Percentiles rank a stretch among this genome's conserved stretches.
Conservation (phyloP, 257 asterid species). For the Jasminum sambac region DNA sequence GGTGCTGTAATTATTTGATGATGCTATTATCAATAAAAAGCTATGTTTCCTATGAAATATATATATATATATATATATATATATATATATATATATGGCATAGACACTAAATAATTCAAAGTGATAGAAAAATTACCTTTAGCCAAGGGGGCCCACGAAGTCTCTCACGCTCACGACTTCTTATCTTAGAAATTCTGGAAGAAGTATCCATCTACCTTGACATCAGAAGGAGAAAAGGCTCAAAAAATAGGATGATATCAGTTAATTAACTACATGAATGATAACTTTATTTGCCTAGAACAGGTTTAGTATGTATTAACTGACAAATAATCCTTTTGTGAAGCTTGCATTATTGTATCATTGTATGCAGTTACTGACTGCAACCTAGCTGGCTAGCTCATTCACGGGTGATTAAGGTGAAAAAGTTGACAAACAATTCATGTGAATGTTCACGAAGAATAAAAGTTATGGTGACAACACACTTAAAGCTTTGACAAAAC, state of each 20-base stretch:
- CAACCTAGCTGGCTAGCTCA: neutral
- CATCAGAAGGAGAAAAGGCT: conserved; percentile 45
- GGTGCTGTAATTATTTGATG: too few relatives aligned
- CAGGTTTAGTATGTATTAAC: conserved; percentile 15
- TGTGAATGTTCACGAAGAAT: conserved; percentile 8
- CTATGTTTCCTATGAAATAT: too few relatives aligned
- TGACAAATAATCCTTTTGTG: conserved; percentile 9
- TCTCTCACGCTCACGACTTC: conserved; percentile 93
- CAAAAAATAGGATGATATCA: conserved; percentile 23
- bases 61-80: too few relatives aligned
- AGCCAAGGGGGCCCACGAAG: conserved; percentile 98
- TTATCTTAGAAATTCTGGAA: conserved; percentile 83
- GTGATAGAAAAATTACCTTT: conserved; percentile 54
- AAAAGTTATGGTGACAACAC: neutral
- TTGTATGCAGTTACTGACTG: conserved; percentile 13
- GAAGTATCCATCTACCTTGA: conserved; percentile 98
- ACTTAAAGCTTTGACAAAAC: neutral
- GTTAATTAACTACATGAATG: conserved; percentile 18
- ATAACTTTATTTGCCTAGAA: conserved; percentile 16
- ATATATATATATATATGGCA: too few relatives aligned
- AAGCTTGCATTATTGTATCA: neutral
- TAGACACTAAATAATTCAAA: conserved; percentile 19
- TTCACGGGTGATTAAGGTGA: conserved; percentile 3
- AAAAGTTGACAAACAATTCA: conserved; percentile 5
- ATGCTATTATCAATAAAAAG: too few relatives aligned